Base-by-base conservation (phyloP, 2,329 filamentous ascomycete genomes). In the Apiospora phragmitis region DNA sequence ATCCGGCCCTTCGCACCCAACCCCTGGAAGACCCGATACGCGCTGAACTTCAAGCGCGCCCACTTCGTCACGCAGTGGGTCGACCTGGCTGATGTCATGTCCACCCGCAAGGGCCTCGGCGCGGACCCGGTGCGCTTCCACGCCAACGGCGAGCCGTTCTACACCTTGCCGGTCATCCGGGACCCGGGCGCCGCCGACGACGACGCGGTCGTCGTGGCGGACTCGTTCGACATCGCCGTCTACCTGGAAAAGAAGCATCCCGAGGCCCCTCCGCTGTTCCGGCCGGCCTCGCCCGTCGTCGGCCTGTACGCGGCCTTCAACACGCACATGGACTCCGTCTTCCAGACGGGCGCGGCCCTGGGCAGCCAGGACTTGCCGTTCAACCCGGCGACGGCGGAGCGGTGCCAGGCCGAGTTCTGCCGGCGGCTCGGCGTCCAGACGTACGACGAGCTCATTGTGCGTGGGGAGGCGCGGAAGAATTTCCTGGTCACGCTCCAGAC, bases 161-260 rank as follows among this genome's bases (percentile, higher is more conserved):
- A 84, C 79, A 92, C 90, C 2, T 83, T 92, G 0, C 90, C 90
- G 1, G 83, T 91, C 55, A 77, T 92, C 29, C 74, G 80, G 0
- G 87, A 91, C 68, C 77, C 81, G 0, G 70, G 14, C n/a, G 38
- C 75, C 24, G 85, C 83, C 0, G 76, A 75, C 6, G 85, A 83
- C 0, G 76, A 75, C 6, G 71, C 78, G 0, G 68, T 82, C 0
- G 70, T 91, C 0, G 70, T 91, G 3, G 90, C 90, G 6, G 90
- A 92, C 79, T 89, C 89, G 2, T 90, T 91, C 75, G 90, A 92
- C 68, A 92, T 92, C 71, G 90, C 90, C 8, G 79, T 85, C 35
- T 87, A 91, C 74, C 82, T 92, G 1, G 85, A 91, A 32, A 79
- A 83, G 1, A 82, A 77, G 0, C 90, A 87, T 69, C 87, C 88